Conservation (phyloP, 371 early-diverging fungal species). For the Mortierella polycephala region DNA sequence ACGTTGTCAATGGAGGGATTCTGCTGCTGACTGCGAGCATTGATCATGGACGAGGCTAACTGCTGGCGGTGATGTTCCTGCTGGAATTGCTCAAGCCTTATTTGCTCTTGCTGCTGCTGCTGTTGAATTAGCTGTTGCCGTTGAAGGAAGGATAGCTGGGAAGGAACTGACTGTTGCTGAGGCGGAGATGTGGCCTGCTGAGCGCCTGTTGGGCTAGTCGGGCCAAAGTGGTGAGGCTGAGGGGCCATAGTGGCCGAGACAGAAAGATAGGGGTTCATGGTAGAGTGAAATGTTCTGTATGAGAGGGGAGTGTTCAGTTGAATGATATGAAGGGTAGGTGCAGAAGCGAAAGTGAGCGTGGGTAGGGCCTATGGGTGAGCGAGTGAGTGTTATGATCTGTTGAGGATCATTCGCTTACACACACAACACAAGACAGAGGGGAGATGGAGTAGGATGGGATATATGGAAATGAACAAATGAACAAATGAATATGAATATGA, state of each 20-base stretch:
- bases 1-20: slow-evolving; percentile 4
- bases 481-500: not conserved
- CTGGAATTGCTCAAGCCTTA: slow-evolving; percentile 1
- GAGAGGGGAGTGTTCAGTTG: not conserved
- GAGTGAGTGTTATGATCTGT: slow-evolving; percentile 6
- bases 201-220: slow-evolving; percentile 14
- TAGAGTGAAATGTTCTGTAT: not conserved
- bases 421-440: not conserved
- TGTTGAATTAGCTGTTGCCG: slow-evolving; percentile 28
- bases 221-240: slow-evolving; percentile 22
- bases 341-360: not conserved
- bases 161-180: slow-evolving; percentile 17
- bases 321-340: not conserved
- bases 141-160: slow-evolving; percentile 13
- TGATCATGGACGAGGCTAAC: not conserved
- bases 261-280: slow-evolving; percentile 30
- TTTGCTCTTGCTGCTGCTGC: slow-evolving; percentile 28
- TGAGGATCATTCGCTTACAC: slow-evolving; percentile 21
- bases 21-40: slow-evolving; percentile 17
- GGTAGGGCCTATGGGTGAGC: not conserved
- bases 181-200: slow-evolving; percentile 24
- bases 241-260: slow-evolving; percentile 30
- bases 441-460: not conserved
- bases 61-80: slow-evolving; percentile 19
- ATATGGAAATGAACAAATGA: not conserved